A percentile compares a stretch with the other conserved stretches of the same genome.
These are phyloP conservation scores for Escallonia herrerae DNA, from an alignment of 129 eudicot species.

Conservation along the genomic window DNA sequence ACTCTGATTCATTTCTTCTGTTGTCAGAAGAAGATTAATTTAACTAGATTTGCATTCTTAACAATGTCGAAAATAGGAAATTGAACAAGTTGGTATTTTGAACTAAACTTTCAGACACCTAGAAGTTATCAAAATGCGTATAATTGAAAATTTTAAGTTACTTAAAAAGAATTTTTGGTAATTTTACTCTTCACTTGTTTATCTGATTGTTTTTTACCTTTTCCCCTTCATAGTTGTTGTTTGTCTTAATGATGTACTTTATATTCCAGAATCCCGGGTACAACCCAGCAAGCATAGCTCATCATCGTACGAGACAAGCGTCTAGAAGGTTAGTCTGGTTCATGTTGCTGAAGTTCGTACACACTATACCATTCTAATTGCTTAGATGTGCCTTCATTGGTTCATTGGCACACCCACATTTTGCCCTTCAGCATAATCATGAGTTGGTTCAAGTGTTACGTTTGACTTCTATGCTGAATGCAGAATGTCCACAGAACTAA, in stretches of 20 bases:
- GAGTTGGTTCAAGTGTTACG: no score
- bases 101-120: not conserved
- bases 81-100: not conserved
- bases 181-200: conserved; percentile 3
- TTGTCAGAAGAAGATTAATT: no score
- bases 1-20: no score
- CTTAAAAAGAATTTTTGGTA: not conserved
- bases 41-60: no score
- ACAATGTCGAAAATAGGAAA: no score
- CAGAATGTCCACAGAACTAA: conserved; percentile 59
- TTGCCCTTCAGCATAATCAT: not conserved
- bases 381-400: no score
- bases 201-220: not conserved
- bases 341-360: no score
- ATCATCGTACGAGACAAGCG: conserved; percentile 54
- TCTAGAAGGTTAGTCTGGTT: conserved; percentile 47
- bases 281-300: conserved; percentile 45
- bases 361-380: no score
- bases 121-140: not conserved
- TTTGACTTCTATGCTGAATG: conserved; percentile 8
- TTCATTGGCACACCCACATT: no score
- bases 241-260: conserved; percentile 1
- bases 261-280: conserved; percentile 43
- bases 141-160: not conserved
- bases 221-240: not conserved